Evolutionary conservation across 768 basidiomycete genomes (phyloP).

Genomic region (Mycena vitilis): DNA sequence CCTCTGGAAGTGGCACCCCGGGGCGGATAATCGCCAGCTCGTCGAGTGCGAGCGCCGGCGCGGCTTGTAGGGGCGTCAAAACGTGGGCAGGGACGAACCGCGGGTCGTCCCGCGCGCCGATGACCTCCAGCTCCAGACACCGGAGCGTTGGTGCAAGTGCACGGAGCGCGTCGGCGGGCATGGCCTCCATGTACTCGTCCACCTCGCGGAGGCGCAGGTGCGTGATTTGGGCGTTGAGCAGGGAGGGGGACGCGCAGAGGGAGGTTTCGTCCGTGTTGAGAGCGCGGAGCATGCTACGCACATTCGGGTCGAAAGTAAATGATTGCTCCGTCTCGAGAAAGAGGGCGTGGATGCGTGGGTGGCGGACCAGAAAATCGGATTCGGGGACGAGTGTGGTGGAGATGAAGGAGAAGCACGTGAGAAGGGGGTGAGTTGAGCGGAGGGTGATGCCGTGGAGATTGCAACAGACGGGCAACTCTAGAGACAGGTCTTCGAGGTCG

Average conservation of each 20-base stretch:
- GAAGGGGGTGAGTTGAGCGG: conserved; percentile 4
- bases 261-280: neutral
- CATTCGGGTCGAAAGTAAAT: neutral
- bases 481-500: conserved; percentile 6
- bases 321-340: neutral
- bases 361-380: conserved; percentile 4
- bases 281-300: neutral
- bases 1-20: too few relatives aligned
- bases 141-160: neutral
- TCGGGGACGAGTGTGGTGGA: neutral
- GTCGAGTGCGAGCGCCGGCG: neutral
- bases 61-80: neutral
- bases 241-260: neutral
- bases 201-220: conserved; percentile 6
- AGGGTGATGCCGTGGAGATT: neutral
- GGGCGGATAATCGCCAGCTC: conserved; percentile 6
- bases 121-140: neutral
- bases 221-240: neutral
- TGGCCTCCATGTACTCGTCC: neutral
- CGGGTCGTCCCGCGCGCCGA: too few relatives aligned
- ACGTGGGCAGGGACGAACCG: neutral
- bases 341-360: neutral
- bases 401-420: conserved; percentile 5
- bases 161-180: neutral
- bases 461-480: conserved; percentile 11